Evolutionary conservation across 768 basidiomycete genomes (phyloP).

Genomic region (Rhodotorula taiwanensis): DNA sequence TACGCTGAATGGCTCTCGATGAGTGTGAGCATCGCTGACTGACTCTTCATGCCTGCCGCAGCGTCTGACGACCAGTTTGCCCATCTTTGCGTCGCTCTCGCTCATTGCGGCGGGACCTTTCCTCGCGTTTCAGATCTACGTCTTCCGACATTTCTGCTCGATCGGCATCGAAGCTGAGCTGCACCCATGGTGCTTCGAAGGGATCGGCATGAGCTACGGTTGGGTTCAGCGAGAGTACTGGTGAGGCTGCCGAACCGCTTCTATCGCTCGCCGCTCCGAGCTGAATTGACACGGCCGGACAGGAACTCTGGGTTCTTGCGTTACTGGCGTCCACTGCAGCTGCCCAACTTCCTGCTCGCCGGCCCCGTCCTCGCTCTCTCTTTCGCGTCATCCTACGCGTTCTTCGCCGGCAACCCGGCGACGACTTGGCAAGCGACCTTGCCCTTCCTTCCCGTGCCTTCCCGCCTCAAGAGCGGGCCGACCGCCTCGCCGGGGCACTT

Average conservation of each 20-base stretch:
- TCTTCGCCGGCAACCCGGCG: constrained; percentile 40
- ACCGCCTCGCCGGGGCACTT: no score
- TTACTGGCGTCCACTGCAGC: constrained; percentile 75
- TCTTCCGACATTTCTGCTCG: constrained; percentile 63
- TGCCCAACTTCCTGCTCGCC: constrained; percentile 81
- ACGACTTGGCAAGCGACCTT: constrained; percentile 45
- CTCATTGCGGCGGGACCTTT: constrained; percentile 60
- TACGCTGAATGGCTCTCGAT: not conserved
- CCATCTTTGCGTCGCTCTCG: constrained; percentile 49
- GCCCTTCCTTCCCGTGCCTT: constrained; percentile 5
- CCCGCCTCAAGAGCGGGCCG: no score
- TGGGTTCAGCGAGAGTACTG: constrained; percentile 80
- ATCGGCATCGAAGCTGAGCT: not conserved
- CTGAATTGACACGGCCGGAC: not conserved
- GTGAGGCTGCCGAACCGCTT: constrained; percentile 37
- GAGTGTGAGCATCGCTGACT: not conserved
- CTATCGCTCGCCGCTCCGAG: not conserved
- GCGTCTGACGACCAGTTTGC: constrained; percentile 44
- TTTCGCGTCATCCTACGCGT: constrained; percentile 48
- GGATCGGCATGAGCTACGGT: constrained; percentile 66
- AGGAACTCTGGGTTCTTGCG: constrained; percentile 71
- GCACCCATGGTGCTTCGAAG: constrained; percentile 59
- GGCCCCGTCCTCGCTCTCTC: constrained; percentile 57
- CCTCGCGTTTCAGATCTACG: constrained; percentile 60
- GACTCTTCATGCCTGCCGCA: no score